Evolutionary conservation across 768 basidiomycete genomes (phyloP).

Genomic region (Hygrophorus pudorinus): DNA sequence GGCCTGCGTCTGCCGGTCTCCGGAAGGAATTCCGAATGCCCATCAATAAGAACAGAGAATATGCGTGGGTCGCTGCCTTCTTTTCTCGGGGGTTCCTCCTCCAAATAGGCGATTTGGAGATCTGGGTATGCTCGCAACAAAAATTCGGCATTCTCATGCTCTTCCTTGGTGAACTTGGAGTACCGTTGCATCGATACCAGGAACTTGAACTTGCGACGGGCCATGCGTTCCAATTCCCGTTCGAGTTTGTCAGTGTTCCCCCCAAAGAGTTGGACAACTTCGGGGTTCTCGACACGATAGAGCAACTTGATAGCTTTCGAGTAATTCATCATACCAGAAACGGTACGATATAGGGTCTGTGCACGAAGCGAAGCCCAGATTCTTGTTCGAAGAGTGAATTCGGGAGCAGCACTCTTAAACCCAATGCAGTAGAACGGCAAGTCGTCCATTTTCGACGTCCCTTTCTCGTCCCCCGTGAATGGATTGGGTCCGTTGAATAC

Average conservation of each 20-base stretch:
- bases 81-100: constrained; percentile 89
- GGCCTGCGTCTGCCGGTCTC: constrained; percentile 84
- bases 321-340: constrained; percentile 99
- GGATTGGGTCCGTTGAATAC: constrained; percentile 73
- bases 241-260: constrained; percentile 97
- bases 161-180: constrained; percentile 99
- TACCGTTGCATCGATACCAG: constrained; percentile 99
- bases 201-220: constrained; percentile 97
- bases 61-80: constrained; percentile 93
- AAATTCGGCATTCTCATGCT: constrained; percentile 98
- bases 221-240: constrained; percentile 95
- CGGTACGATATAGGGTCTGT: constrained; percentile 96
- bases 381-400: constrained; percentile 95
- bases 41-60: constrained; percentile 95
- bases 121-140: constrained; percentile 95
- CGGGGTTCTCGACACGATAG: constrained; percentile 99
- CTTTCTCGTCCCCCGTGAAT: constrained; percentile 69
- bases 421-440: constrained; percentile 97
- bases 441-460: constrained; percentile 76
- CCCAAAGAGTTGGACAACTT: constrained; percentile 94
- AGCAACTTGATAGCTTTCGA: constrained; percentile 98
- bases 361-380: constrained; percentile 99
- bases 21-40: constrained; percentile 90
- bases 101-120: constrained; percentile 95
- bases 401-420: constrained; percentile 97